phyloP scores from a whole-genome alignment of 1,139 yeast species.

The Martiniozyma asiatica region DNA sequence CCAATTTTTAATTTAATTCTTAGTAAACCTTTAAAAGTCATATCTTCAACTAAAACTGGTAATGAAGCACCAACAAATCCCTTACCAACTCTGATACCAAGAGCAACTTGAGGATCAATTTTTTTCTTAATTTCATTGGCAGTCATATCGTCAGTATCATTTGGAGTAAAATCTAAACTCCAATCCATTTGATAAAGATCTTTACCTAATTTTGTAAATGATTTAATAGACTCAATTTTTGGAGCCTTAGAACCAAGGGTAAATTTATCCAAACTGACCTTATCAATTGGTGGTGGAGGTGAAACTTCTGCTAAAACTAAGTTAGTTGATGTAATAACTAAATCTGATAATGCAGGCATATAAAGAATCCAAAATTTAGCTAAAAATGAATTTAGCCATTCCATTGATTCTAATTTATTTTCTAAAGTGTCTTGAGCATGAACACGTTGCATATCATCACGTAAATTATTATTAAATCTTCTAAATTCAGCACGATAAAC shows the following conservation, averaged over 20 bases:
- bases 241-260: constrained; percentile 76
- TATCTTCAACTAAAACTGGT: constrained; percentile 67
- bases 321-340: constrained; percentile 57
- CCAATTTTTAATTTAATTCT: constrained; percentile 53
- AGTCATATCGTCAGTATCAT: constrained; percentile 74
- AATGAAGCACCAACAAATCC: constrained; percentile 64
- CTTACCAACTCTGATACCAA: constrained; percentile 70
- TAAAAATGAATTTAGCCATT: constrained; percentile 67
- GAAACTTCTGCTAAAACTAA: constrained; percentile 56
- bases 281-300: constrained; percentile 75
- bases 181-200: constrained; percentile 72
- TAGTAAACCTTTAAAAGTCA: constrained; percentile 63
- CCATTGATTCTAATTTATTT: constrained; percentile 56
- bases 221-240: constrained; percentile 53
- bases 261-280: constrained; percentile 58
- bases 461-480: constrained; percentile 56
- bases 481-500: constrained; percentile 61
- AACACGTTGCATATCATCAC: constrained; percentile 62
- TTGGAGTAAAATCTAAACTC: constrained; percentile 71
- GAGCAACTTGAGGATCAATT: constrained; percentile 65
- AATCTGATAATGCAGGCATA: constrained; percentile 76
- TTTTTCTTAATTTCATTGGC: constrained; percentile 57
- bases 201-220: constrained; percentile 56
- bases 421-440: constrained; percentile 50
- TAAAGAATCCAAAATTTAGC: constrained; percentile 78